These are phyloP conservation scores for Alternaria postmessia DNA, from an alignment of 2,329 filamentous ascomycete species.

Conservation along the genomic window DNA sequence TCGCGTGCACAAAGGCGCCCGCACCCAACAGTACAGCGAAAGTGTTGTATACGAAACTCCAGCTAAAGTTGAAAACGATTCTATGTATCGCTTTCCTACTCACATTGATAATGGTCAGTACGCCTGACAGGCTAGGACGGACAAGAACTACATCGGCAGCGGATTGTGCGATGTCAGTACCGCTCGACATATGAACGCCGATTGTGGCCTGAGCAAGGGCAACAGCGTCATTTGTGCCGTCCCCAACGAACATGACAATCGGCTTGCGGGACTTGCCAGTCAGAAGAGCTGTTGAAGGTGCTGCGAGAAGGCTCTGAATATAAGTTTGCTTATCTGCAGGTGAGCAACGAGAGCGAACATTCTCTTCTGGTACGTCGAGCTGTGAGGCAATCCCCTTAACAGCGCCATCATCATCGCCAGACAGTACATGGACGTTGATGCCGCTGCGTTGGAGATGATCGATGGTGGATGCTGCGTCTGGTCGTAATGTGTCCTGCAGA, in stretches of 20 bases:
- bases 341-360: conserved; percentile 58
- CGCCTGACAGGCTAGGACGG: conserved; percentile 53
- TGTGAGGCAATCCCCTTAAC: conserved; percentile 56
- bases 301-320: conserved; percentile 47
- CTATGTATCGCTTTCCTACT: conserved; percentile 52
- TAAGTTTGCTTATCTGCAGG: conserved; percentile 65
- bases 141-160: conserved; percentile 76
- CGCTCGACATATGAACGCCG: conserved; percentile 72
- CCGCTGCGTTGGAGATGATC: conserved; percentile 56
- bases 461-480: conserved; percentile 62
- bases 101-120: conserved; percentile 66
- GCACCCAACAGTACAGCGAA: conserved; percentile 72
- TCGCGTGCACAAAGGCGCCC: conserved; percentile 62
- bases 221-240: conserved; percentile 82
- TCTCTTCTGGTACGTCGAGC: conserved; percentile 45
- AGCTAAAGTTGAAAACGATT: conserved; percentile 72
- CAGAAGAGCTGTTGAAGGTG: not conserved
- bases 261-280: conserved; percentile 14
- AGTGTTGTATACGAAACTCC: conserved; percentile 75
- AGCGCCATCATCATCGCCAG: conserved; percentile 63
- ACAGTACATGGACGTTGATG: conserved; percentile 64
- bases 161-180: conserved; percentile 67
- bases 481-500: conserved; percentile 58
- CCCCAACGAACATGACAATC: conserved; percentile 73
- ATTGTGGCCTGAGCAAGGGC: conserved; percentile 75